phyloP scores from a whole-genome alignment of 1,284 basidiomycete genomes.

The Peniophora sp. region DNA sequence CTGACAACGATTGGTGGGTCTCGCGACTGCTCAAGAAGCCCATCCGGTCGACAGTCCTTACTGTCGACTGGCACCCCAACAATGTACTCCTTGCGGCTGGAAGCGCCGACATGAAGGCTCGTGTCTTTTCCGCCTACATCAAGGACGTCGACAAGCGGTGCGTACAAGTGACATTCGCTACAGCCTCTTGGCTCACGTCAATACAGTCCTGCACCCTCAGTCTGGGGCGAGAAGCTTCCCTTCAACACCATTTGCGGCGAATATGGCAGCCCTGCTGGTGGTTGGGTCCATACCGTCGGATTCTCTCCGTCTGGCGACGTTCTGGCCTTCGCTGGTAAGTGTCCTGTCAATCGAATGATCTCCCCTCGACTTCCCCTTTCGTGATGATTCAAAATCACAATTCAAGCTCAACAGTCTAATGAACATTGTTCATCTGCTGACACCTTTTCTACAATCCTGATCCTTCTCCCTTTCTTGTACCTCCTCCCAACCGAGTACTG shows the following conservation, averaged over 20 bases:
- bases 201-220: slow-evolving; percentile 74
- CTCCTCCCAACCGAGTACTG: background rate
- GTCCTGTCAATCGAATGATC: background rate
- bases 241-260: slow-evolving; percentile 98
- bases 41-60: slow-evolving; percentile 68
- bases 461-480: slow-evolving; percentile 1
- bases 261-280: slow-evolving; percentile 80
- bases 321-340: slow-evolving; percentile 86
- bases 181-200: background rate
- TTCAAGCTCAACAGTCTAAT: slow-evolving; percentile 1
- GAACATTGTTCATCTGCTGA: background rate
- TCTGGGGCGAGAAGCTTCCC: slow-evolving; percentile 97
- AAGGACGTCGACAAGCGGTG: slow-evolving; percentile 96
- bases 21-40: slow-evolving; percentile 98
- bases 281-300: slow-evolving; percentile 94
- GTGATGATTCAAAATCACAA: background rate
- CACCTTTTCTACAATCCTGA: slow-evolving; percentile 6
- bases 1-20: slow-evolving; percentile 99
- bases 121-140: slow-evolving; percentile 91
- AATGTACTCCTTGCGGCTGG: slow-evolving; percentile 89
- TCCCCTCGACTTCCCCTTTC: background rate
- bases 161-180: slow-evolving; percentile 16
- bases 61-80: slow-evolving; percentile 97
- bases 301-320: slow-evolving; percentile 94
- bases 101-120: slow-evolving; percentile 90